Evolutionary conservation across 345 rosid species (phyloP).

Genomic region (Trapa incisa): DNA sequence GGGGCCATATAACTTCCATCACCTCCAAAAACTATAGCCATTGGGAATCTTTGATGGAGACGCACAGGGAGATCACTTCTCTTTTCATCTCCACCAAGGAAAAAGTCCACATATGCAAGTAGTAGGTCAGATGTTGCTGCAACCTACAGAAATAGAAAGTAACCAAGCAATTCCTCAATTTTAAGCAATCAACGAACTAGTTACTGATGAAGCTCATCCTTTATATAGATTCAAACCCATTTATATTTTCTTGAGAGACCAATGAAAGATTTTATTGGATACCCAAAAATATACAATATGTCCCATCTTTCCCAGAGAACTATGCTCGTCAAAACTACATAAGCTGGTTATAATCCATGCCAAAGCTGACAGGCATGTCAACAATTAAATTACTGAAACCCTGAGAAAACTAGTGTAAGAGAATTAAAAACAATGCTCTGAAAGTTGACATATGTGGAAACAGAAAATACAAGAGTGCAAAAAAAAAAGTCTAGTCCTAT

Average conservation of each 20-base stretch:
- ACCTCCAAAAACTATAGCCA: constrained; percentile 83
- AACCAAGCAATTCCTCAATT: neutral
- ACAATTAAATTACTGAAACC: neutral
- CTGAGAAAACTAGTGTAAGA: neutral
- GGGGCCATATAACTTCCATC: constrained; percentile 98
- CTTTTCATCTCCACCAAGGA: constrained; percentile 98
- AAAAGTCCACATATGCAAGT: constrained; percentile 94
- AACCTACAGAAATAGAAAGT: constrained; percentile 33
- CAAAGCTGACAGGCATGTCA: neutral
- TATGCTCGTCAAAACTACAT: neutral
- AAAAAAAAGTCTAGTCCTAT: neutral
- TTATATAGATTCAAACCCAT: too few species aligned
- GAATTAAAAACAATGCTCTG: neutral
- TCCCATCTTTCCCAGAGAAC: neutral
- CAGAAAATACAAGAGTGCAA: neutral
- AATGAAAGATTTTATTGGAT: too few species aligned
- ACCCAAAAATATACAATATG: too few species aligned
- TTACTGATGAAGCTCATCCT: too few species aligned
- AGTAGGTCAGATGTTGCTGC: constrained; percentile 91
- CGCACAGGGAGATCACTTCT: constrained; percentile 82
- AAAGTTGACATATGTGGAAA: neutral
- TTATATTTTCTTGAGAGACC: too few species aligned
- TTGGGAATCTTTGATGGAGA: constrained; percentile 64
- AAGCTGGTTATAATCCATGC: neutral
- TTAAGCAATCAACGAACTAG: too few species aligned